A percentile compares a stretch with the other conserved stretches of the same genome.
These are phyloP conservation scores for Trichoderma lentiforme DNA, from an alignment of 2,329 filamentous ascomycete species.

Conservation along the genomic window DNA sequence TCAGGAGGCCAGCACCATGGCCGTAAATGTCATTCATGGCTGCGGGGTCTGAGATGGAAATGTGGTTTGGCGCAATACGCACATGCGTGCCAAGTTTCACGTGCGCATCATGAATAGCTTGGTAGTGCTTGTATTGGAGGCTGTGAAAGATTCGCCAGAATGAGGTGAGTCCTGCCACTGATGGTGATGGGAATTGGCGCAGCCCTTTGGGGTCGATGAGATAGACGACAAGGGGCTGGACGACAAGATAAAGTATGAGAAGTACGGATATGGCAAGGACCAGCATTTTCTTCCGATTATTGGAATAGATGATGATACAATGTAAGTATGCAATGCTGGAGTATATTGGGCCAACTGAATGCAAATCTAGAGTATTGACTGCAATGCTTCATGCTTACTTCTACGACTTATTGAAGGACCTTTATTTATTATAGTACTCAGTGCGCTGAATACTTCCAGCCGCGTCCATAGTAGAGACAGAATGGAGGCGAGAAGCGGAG, in stretches of 20 bases:
- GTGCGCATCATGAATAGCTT: neutral
- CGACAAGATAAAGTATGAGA: neutral
- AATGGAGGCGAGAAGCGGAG: neutral
- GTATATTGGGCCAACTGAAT: too few relatives aligned
- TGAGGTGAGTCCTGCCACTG: neutral
- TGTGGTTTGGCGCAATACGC: neutral
- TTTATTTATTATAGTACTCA: too few relatives aligned
- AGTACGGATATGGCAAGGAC: too few relatives aligned
- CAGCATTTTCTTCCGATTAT: too few relatives aligned
- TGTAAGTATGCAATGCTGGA: too few relatives aligned
- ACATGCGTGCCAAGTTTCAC: neutral
- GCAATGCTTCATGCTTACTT: too few relatives aligned
- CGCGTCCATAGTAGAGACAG: neutral
- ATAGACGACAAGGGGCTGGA: neutral
- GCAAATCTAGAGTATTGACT: too few relatives aligned
- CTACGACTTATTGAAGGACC: too few relatives aligned
- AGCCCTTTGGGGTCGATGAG: neutral
- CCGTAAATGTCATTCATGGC: neutral
- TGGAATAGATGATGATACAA: too few relatives aligned
- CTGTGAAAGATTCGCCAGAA: neutral
- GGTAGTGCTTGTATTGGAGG: neutral
- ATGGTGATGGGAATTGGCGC: neutral
- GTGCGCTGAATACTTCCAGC: too few relatives aligned
- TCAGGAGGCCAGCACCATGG: neutral
- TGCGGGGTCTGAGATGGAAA: neutral